Conservation (phyloP, 129 eudicot species). For the Scalesia atractyloides region DNA sequence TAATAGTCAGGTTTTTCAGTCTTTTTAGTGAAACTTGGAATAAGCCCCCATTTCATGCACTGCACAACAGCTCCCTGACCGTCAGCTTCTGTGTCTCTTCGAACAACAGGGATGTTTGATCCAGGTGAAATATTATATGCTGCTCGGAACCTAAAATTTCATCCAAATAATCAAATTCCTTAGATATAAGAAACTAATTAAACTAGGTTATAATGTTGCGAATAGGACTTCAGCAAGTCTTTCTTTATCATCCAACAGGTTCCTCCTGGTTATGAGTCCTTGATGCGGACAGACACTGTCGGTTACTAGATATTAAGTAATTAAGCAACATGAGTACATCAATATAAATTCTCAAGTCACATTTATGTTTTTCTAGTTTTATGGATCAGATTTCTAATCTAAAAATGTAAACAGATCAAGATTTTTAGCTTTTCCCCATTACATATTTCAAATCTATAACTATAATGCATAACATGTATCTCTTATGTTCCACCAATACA, state of each 20-base stretch:
- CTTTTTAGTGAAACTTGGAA: slow-evolving; percentile 93
- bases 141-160: slow-evolving; percentile 64
- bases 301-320: slow-evolving; percentile 11
- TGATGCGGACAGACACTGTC: neutral
- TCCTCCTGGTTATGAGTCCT: neutral
- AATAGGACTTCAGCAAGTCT: neutral
- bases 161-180: neutral
- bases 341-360: neutral
- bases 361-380: neutral
- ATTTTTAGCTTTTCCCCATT: neutral
- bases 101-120: slow-evolving; percentile 67
- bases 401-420: neutral
- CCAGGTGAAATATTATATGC: slow-evolving; percentile 91
- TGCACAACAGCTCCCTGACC: slow-evolving; percentile 70
- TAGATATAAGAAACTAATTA: neutral
- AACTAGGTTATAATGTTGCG: slow-evolving; percentile 6
- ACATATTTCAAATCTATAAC: too few species aligned
- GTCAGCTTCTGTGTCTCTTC: slow-evolving; percentile 58
- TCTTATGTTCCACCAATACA: neutral
- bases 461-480: neutral
- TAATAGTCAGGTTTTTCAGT: slow-evolving; percentile 88
- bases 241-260: slow-evolving; percentile 16
- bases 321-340: slow-evolving; percentile 10
- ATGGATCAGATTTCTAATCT: neutral
- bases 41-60: slow-evolving; percentile 98